A percentile compares a stretch with the other conserved stretches of the same genome.
phyloP scores from a whole-genome alignment of 345 rosid genomes.

The Stellera chamaejasme region DNA sequence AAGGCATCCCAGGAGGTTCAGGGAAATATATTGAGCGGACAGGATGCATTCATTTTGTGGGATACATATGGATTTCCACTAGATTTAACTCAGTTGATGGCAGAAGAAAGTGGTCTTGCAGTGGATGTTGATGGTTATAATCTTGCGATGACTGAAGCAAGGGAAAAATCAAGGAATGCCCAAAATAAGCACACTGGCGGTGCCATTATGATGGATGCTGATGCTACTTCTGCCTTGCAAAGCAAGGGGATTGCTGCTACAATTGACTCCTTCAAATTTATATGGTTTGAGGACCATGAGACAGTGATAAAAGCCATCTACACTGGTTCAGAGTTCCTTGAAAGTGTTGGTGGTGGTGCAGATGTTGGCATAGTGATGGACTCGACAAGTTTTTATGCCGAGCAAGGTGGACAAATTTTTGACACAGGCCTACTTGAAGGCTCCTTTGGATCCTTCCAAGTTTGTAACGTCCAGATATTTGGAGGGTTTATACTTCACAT shows the following conservation, averaged over 20 bases:
- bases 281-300: slow-evolving; percentile 62
- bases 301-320: slow-evolving; percentile 76
- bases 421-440: slow-evolving; percentile 77
- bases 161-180: slow-evolving; percentile 89
- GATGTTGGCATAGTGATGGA: slow-evolving; percentile 76
- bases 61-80: slow-evolving; percentile 95
- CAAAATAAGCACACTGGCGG: slow-evolving; percentile 93
- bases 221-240: slow-evolving; percentile 80
- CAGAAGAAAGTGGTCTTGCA: slow-evolving; percentile 76
- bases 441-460: slow-evolving; percentile 60
- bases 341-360: slow-evolving; percentile 32
- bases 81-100: slow-evolving; percentile 98
- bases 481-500: slow-evolving; percentile 93
- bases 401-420: slow-evolving; percentile 98
- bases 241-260: slow-evolving; percentile 59
- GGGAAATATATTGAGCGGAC: slow-evolving; percentile 70
- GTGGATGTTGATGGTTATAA: slow-evolving; percentile 87
- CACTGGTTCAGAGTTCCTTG: slow-evolving; percentile 62
- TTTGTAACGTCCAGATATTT: slow-evolving; percentile 75
- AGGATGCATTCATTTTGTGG: slow-evolving; percentile 97
- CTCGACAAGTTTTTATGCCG: slow-evolving; percentile 89
- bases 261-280: slow-evolving; percentile 71
- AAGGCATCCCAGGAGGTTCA: slow-evolving; percentile 80
- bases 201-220: slow-evolving; percentile 82
- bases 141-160: slow-evolving; percentile 80